A percentile compares a stretch with the other conserved stretches of the same genome.
These are phyloP conservation scores for Xylariaceae sp. DNA, from an alignment of 2,329 filamentous ascomycete genomes.

Conservation along the genomic window DNA sequence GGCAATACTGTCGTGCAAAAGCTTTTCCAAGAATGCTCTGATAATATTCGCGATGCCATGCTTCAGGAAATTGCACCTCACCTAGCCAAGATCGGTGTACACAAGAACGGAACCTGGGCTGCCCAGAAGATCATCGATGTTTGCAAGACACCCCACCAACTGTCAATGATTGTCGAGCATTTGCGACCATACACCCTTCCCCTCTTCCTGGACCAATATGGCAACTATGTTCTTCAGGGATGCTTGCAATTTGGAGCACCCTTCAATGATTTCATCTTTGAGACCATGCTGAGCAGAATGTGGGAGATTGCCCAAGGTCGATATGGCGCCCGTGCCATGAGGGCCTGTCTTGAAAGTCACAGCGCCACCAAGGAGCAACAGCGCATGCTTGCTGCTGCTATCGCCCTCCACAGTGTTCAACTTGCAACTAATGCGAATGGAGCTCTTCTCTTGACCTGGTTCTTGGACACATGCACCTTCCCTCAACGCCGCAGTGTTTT, in stretches of 20 bases:
- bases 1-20: slow-evolving; percentile 99
- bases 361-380: slow-evolving; percentile 94
- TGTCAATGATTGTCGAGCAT: slow-evolving; percentile 78
- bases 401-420: slow-evolving; percentile 95
- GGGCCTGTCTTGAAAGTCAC: slow-evolving; percentile 93
- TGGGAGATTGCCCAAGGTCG: slow-evolving; percentile 92
- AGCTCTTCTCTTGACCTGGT: slow-evolving; percentile 91
- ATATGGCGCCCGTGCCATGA: slow-evolving; percentile 93
- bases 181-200: slow-evolving; percentile 84
- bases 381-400: slow-evolving; percentile 87
- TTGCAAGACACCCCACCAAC: slow-evolving; percentile 79
- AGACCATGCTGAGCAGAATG: slow-evolving; percentile 90
- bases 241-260: slow-evolving; percentile 88
- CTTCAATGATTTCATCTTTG: slow-evolving; percentile 95
- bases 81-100: slow-evolving; percentile 91
- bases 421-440: slow-evolving; percentile 95
- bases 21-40: slow-evolving; percentile 93
- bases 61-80: slow-evolving; percentile 83
- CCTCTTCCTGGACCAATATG: slow-evolving; percentile 94
- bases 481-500: slow-evolving; percentile 86
- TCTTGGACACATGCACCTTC: slow-evolving; percentile 96
- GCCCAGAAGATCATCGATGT: slow-evolving; percentile 99
- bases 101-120: slow-evolving; percentile 99
- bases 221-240: slow-evolving; percentile 97
- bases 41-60: slow-evolving; percentile 88